Evolutionary conservation across 768 basidiomycete genomes (phyloP), one percentile per base, ranked within the genome.

Genomic region (Dentipellis sp.): DNA sequence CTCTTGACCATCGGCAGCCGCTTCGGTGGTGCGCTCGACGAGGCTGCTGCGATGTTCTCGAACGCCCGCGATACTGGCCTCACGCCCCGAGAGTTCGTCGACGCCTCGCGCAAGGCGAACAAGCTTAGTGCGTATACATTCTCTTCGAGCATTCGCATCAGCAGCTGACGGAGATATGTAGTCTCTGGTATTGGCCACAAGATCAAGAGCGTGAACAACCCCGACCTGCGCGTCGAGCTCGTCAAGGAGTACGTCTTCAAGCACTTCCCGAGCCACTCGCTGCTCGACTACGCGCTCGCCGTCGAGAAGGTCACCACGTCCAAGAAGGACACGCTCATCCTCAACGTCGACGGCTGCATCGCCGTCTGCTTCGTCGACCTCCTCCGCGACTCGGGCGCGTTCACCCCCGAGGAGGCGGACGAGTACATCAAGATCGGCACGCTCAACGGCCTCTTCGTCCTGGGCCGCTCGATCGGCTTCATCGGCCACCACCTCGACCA

Each of bases 111-210:
- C 66, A 94, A 94, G 75, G 84, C 84, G 29, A 97, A 95, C 79
- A 93, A 93, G 74, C 84, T 97, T 59, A 95, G 88, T 88, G 63
- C 59, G 85, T 81, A 19, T 39, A n/a, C 49, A 19, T 39, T 34
- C 16, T 35, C 10, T 17, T 12, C 35, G 21, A 2, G n/a, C 8
- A 54, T 29, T 50, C 29, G 61, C 16, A 4, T 34, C 9, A 0
- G 22, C 17, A 23, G 36, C 58, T 61, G 55, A 55, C 38, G 54
- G 56, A 34, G 38, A 42, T 29, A 54, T 53, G 37, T 61, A 89
- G 88, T 97, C 78, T 88, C 86, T 62, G 95, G 95, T 78, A 99
- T 99, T 63, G 95, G 95, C 48, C 95, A 99, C 85, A 98, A 98
- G 83, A 97, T 99, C 80, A 99, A 99, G 84, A 92, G 88, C 62